Evolutionary conservation across 2,329 filamentous ascomycete genomes (phyloP), one percentile per base, ranked within the genome.

Genomic region (Aspergillus pseudoglaucus): DNA sequence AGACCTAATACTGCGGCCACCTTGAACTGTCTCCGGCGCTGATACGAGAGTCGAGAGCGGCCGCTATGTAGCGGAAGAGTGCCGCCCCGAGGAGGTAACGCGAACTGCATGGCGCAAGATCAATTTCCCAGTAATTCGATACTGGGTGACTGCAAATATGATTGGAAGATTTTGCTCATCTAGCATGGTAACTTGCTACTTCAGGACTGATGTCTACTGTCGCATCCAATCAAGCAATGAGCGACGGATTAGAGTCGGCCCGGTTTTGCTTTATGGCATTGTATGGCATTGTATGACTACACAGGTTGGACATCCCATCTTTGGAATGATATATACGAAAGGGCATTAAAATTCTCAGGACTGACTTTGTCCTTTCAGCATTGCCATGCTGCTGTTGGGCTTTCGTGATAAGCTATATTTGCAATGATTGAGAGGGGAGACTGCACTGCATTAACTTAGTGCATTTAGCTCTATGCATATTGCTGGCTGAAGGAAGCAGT

Each of bases 61-160:
- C 55, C 77, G 25, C 25, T 91, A 25, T 85, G 83, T 56, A 83
- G 81, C 56, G 86, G 82, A 63, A 85, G 83, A 56, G 87, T 91
- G 63, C 80, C 83, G 73, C 91, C 95, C 68, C 90, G 85, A 61
- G 88, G 82, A 47, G 90, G 90, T 60, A 94, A 84, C 54, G 90
- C 89, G 76, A 91, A 90, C 69, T 95, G 90, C 89, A 95, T 93
- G 58, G 48, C 40, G 41, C 49, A 27, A 43, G 40, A 39, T 20
- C 7, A 40, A 50, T 37, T 53, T 54, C 56, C 58, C 60, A 55
- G 56, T 55, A 47, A 47, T 48, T 33, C 44, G 38, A 45, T 52
- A 51, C 50, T 53, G 50, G 52, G 7, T 46, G 43, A 51, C 47
- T 38, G 17, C 20, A 23, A 35, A 55, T 49, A 40, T 42, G 42